phyloP scores from a whole-genome alignment of 352 stramenopile genomes.

The Phytophthora hybrid region DNA sequence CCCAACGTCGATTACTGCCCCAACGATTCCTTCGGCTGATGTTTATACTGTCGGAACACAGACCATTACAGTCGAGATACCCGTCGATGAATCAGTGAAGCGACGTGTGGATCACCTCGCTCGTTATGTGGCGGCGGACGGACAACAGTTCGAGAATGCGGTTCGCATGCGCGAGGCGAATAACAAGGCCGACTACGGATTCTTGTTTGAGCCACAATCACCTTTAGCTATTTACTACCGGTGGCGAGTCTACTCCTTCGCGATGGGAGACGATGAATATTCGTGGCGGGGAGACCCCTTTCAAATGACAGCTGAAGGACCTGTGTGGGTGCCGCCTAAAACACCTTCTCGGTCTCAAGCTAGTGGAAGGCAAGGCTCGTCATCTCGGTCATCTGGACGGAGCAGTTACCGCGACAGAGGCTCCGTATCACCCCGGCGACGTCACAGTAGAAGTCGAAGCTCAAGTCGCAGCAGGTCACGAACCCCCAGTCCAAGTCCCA shows the following conservation, averaged over 20 bases:
- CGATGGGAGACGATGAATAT: constrained; percentile 67
- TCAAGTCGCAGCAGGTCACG: constrained; percentile 51
- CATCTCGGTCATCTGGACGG: constrained; percentile 34
- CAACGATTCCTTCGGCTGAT: constrained; percentile 7
- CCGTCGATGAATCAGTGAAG: constrained; percentile 39
- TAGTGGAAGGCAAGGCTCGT: constrained; percentile 20
- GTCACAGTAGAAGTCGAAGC: constrained; percentile 29
- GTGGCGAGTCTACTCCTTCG: constrained; percentile 77
- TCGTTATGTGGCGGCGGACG: constrained; percentile 69
- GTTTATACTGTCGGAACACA: constrained; percentile 5
- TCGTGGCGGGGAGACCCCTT: constrained; percentile 64
- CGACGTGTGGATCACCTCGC: constrained; percentile 61
- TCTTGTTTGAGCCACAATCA: constrained; percentile 60
- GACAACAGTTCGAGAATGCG: constrained; percentile 71
- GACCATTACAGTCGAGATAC: constrained; percentile 53
- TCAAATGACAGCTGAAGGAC: constrained; percentile 64
- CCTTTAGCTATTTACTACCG: constrained; percentile 67
- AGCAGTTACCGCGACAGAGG: constrained; percentile 19
- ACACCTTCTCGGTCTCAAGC: constrained; percentile 17
- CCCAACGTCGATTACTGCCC: constrained; percentile 8
- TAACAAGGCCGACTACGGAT: constrained; percentile 57
- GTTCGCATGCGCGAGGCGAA: constrained; percentile 56
- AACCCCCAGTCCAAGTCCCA: constrained; percentile 38
- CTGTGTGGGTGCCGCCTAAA: constrained; percentile 70
- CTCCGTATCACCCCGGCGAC: constrained; percentile 15